Evolutionary conservation across 2,329 filamentous ascomycete genomes (phyloP).

Genomic region (Aspergillus novoparasiticus): DNA sequence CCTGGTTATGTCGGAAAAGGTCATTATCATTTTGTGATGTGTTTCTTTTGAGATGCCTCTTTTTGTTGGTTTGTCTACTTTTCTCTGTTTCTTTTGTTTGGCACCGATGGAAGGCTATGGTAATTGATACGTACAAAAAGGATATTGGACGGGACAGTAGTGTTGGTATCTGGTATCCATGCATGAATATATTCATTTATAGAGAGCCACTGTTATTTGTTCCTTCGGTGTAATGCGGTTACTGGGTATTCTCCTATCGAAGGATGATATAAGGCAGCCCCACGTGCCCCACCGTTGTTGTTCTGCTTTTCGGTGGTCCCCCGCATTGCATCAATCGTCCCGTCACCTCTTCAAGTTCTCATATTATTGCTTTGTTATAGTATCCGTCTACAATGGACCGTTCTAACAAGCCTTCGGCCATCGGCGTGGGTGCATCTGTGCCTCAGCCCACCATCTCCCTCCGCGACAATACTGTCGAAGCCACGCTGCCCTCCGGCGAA

Average conservation of each 20-base stretch:
- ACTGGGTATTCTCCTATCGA: background rate
- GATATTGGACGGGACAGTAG: background rate
- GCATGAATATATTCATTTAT: constrained; percentile 1
- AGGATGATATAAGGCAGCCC: constrained; percentile 1
- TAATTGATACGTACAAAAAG: constrained; percentile 4
- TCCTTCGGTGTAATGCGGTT: no score
- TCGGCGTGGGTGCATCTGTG: constrained; percentile 72
- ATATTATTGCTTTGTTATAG: background rate
- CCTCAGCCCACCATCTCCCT: constrained; percentile 79
- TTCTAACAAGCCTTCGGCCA: constrained; percentile 77
- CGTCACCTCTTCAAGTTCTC: background rate
- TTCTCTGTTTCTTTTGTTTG: background rate
- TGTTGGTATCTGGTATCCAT: background rate
- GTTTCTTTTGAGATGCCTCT: background rate
- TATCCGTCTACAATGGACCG: constrained; percentile 64
- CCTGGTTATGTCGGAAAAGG: constrained; percentile 1
- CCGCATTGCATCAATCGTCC: background rate
- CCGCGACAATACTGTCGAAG: constrained; percentile 73
- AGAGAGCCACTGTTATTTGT: background rate
- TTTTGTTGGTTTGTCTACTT: background rate
- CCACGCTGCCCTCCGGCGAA: constrained; percentile 81
- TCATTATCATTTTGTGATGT: background rate
- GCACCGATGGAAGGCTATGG: background rate
- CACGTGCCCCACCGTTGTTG: constrained; percentile 3
- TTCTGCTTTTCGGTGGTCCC: constrained; percentile 2